Base-by-base conservation (phyloP, 2,329 filamentous ascomycete species). In the Polychaeton citri region DNA sequence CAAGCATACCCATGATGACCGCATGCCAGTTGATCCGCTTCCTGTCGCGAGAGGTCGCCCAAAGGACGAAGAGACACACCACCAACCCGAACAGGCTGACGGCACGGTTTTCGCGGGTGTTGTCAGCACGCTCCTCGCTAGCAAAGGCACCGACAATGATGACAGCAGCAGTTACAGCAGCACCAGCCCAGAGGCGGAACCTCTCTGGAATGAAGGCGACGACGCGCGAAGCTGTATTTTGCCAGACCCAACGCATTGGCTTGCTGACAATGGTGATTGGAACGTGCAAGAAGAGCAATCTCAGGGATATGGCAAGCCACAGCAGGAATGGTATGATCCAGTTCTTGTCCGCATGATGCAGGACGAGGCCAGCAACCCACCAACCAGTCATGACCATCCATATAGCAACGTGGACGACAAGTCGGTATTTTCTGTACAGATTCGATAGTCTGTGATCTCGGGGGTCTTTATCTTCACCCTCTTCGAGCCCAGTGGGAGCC, bases 301-400 rank as follows among this genome's bases (percentile, higher is more conserved):
- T 79, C 34, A 90, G 64, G 8, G 72, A 74, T 48, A 92, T 76
- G 45, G 66, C 69, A 32, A 93, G 72, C 67, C 79, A 93, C 32
- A 94, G 54, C 34, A 93, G 67, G 60, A 92, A 90, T 0, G 86
- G 85, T 34, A 87, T 73, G 38, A 92, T 60, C 85, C 85, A 93
- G 51, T 83, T 84, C 59, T 71, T 68, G 48, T 85, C 75, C 40
- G 79, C 47, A 40, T 74, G 74, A 55, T 88, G 83, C 36, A 84
- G 65, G 40, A 86, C 66, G 33, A 88, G 63, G 37, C 77, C 74
- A 5, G 79, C 76, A 44, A 87, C 79, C 80, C 80, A 87, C 81
- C 81, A 86, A 50, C 70, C 69, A 9, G 46, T 51, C 6, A 54
- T 39, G 18, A 49, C 32, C 6, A 44, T 32, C 38, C 43, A 52